Conservation (phyloP, 192 early-diverging fungal genomes). For the Backusella macrospora region DNA sequence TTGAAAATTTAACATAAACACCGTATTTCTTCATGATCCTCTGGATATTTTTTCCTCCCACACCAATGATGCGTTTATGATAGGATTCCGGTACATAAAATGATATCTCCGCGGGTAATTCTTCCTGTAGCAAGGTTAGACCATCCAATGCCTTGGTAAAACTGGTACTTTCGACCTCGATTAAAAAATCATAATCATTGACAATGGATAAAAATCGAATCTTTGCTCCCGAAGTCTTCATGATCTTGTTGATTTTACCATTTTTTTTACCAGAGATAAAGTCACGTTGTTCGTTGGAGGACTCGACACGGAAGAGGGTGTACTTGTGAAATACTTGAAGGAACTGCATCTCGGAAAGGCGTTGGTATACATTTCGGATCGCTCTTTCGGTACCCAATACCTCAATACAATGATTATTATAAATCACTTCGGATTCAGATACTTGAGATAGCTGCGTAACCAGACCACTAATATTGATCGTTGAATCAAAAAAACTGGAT, state of each 20-base stretch:
- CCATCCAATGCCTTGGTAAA: conserved; percentile 69
- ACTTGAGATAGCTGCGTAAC: conserved; percentile 57
- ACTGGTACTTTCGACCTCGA: conserved; percentile 65
- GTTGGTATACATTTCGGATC: conserved; percentile 62
- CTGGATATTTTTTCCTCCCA: conserved; percentile 87
- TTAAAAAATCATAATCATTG: conserved; percentile 80
- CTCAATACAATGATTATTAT: conserved; percentile 57
- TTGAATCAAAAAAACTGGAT: conserved; percentile 29
- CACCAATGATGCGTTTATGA: conserved; percentile 89
- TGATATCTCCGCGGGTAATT: conserved; percentile 83
- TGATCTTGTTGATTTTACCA: conserved; percentile 87
- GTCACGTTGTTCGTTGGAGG: conserved; percentile 77
- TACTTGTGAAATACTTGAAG: conserved; percentile 51
- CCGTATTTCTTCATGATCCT: conserved; percentile 89
- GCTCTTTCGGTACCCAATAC: conserved; percentile 69
- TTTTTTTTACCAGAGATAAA: conserved; percentile 91
- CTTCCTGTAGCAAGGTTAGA: conserved; percentile 69
- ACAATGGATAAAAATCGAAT: conserved; percentile 63
- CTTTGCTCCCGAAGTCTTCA: conserved; percentile 68
- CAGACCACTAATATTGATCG: conserved; percentile 40
- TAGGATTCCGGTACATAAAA: conserved; percentile 82
- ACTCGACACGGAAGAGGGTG: conserved; percentile 74
- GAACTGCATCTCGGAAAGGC: conserved; percentile 54
- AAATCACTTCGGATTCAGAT: conserved; percentile 66
- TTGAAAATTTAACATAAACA: conserved; percentile 90